phyloP scores from a whole-genome alignment of 768 basidiomycete genomes.

The Tulasnella sp. region DNA sequence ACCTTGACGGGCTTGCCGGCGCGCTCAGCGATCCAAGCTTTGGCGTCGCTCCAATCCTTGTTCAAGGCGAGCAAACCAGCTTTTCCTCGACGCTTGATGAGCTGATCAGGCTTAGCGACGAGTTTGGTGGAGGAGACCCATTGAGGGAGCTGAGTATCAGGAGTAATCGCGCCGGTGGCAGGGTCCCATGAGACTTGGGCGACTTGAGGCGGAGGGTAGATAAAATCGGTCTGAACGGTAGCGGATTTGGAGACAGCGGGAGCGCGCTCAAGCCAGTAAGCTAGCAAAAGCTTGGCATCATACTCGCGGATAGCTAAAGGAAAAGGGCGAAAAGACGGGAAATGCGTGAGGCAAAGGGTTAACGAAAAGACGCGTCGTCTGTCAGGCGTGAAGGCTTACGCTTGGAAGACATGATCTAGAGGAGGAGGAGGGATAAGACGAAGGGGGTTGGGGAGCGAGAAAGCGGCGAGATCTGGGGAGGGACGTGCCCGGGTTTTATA shows the following conservation, averaged over 20 bases:
- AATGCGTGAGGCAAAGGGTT: background rate
- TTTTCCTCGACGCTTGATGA: conserved; percentile 99
- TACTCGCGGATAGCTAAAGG: conserved; percentile 83
- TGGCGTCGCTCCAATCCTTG: conserved; percentile 86
- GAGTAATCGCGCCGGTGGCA: conserved; percentile 55
- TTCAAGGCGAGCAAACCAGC: conserved; percentile 92
- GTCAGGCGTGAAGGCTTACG: conserved; percentile 14
- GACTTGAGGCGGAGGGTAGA: conserved; percentile 65
- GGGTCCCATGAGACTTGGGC: conserved; percentile 83
- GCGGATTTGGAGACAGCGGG: conserved; percentile 68
- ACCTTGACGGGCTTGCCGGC: conserved; percentile 94
- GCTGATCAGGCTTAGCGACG: conserved; percentile 95
- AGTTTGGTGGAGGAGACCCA: conserved; percentile 86
- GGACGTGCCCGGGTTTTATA: background rate
- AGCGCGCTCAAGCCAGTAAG: conserved; percentile 94
- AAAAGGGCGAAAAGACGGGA: background rate
- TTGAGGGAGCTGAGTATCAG: conserved; percentile 58
- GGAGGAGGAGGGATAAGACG: background rate
- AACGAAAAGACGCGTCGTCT: background rate
- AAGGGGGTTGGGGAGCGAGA: background rate
- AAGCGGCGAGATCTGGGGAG: background rate
- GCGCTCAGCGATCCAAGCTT: conserved; percentile 76
- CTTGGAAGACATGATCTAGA: conserved; percentile 29
- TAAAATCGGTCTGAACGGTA: conserved; percentile 52
- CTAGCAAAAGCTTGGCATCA: conserved; percentile 95